phyloP scores from a whole-genome alignment of 257 asterid species.

The Fraxinus quadrangulata region DNA sequence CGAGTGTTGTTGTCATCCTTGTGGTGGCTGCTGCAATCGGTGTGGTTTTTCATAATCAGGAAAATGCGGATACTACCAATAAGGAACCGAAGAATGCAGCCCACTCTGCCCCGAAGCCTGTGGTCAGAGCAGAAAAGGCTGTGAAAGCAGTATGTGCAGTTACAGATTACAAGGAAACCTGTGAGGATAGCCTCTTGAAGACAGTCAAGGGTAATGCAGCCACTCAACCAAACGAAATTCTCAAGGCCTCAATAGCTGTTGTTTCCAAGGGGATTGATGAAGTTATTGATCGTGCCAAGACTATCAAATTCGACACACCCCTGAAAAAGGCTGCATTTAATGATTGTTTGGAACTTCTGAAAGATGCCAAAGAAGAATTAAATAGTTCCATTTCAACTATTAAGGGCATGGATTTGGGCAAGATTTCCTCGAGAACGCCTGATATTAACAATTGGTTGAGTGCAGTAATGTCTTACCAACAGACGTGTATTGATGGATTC shows the following conservation, averaged over 20 bases:
- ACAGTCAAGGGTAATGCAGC: constrained; percentile 39
- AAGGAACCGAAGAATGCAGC: constrained; percentile 6
- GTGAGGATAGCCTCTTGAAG: constrained; percentile 51
- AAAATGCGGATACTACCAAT: background rate
- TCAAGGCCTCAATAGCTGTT: constrained; percentile 53
- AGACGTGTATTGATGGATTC: constrained; percentile 73
- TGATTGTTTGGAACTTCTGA: constrained; percentile 57
- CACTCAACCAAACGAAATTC: constrained; percentile 42
- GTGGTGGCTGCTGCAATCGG: constrained; percentile 51
- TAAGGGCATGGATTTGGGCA: constrained; percentile 26
- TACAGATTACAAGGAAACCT: constrained; percentile 62
- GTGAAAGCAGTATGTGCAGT: constrained; percentile 52
- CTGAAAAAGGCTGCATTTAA: constrained; percentile 52
- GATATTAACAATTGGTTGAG: constrained; percentile 79
- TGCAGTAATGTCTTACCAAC: constrained; percentile 78
- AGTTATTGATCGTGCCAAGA: constrained; percentile 33
- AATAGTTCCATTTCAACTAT: constrained; percentile 47
- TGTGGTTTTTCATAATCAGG: constrained; percentile 33
- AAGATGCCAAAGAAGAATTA: constrained; percentile 70
- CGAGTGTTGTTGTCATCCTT: constrained; percentile 39
- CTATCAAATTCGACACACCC: constrained; percentile 46
- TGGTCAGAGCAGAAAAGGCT: constrained; percentile 35
- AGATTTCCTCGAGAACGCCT: constrained; percentile 20
- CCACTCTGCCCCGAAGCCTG: background rate
- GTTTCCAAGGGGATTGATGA: constrained; percentile 47